Conservation (phyloP, 2,329 filamentous ascomycete genomes). For the Coniochaeta prunicola region DNA sequence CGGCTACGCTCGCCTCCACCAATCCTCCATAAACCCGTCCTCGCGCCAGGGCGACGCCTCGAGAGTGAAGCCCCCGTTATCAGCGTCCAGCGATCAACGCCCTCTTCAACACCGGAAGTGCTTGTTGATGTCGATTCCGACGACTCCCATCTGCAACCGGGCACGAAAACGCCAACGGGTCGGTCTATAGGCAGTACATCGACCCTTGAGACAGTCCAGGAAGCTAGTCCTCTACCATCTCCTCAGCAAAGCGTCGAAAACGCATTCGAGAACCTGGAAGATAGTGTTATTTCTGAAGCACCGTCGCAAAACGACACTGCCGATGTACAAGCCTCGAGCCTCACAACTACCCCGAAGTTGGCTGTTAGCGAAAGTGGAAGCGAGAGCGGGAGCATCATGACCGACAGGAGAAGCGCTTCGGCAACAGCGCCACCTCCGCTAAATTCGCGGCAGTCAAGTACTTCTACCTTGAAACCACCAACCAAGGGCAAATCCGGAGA, state of each 20-base stretch:
- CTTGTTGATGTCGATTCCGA: conserved; percentile 46
- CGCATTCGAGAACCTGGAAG: conserved; percentile 42
- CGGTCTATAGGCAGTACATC: conserved; percentile 43
- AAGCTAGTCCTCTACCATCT: conserved; percentile 72
- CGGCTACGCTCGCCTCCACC: conserved; percentile 73
- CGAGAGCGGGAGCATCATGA: conserved; percentile 52
- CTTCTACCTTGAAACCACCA: conserved; percentile 52
- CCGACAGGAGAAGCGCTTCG: conserved; percentile 35
- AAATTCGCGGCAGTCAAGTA: conserved; percentile 59
- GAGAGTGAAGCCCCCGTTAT: conserved; percentile 45
- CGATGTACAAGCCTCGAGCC: conserved; percentile 27
- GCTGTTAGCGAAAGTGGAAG: conserved; percentile 52
- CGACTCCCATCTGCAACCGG: conserved; percentile 40
- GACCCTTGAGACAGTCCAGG: conserved; percentile 82
- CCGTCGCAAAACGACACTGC: conserved; percentile 34
- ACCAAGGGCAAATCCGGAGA: conserved; percentile 64
- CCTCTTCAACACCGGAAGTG: conserved; percentile 30
- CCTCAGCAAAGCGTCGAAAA: conserved; percentile 43
- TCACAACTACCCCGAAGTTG: conserved; percentile 39
- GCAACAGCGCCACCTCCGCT: conserved; percentile 39
- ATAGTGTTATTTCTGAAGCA: conserved; percentile 25
- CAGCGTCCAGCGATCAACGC: conserved; percentile 43
- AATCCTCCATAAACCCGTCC: conserved; percentile 36
- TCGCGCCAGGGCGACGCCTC: conserved; percentile 34
- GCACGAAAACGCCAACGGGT: conserved; percentile 53